Conservation (phyloP, 345 rosid species). For the Linum lewisii region DNA sequence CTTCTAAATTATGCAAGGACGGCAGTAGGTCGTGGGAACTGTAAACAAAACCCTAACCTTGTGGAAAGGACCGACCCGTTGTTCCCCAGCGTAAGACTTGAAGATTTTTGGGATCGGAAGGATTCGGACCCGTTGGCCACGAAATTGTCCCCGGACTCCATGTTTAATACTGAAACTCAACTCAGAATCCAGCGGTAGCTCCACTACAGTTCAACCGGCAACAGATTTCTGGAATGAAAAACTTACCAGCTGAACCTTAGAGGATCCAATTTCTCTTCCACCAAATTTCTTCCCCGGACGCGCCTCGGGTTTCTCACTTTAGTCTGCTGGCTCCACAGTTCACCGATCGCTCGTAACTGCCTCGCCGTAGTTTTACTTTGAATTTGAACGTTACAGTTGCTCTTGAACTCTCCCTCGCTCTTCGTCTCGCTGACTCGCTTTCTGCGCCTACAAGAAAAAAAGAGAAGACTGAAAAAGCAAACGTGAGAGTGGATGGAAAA, state of each 20-base stretch:
- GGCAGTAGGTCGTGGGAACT: too few species aligned
- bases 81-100: conserved; percentile 95
- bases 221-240: conserved; percentile 5
- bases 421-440: too few species aligned
- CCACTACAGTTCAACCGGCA: conserved; percentile 9
- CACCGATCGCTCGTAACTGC: neutral
- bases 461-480: too few species aligned
- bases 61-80: conserved; percentile 96
- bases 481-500: too few species aligned
- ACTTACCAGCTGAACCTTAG: neutral
- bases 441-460: too few species aligned
- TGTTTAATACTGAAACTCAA: neutral
- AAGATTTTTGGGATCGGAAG: conserved; percentile 29
- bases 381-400: neutral
- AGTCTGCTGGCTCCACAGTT: too few species aligned
- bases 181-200: neutral
- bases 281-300: conserved; percentile 1
- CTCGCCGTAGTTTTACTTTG: neutral
- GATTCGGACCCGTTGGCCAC: conserved; percentile 27
- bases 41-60: conserved; percentile 43
- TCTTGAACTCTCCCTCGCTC: neutral
- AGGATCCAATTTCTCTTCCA: neutral
- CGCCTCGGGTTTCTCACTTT: neutral
- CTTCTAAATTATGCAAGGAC: neutral
- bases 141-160: conserved; percentile 32